Evolutionary conservation across 2,329 filamentous ascomycete genomes (phyloP), one percentile per base, ranked within the genome.

Genomic region (Orbilia oligospora): DNA sequence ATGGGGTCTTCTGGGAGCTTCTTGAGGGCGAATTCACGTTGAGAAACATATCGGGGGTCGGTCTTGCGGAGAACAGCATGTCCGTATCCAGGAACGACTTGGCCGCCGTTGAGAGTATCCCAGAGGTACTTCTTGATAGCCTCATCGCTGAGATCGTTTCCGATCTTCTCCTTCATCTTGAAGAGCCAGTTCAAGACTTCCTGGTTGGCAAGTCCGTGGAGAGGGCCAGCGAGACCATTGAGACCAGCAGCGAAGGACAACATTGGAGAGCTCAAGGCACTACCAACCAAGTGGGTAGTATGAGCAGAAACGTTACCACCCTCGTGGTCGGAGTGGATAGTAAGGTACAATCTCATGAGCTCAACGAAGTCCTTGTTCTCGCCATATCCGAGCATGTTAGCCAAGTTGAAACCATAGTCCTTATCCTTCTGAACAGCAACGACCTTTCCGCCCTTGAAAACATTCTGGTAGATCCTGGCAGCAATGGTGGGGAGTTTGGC

Each of bases 381-480:
- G 83, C 92, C 92, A 86, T 96, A 99, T 84, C 96, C 96, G 83
- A 99, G 93, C 91, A 97, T 94, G 91, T 98, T 98, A 87, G 96
- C 94, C 86, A 99, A 93, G 92, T 99, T 99, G 93, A 92, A 99
- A 83, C 91, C 90, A 89, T 97, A 99, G 86, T 99, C 96, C 92
- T 98, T 96, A 88, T 98, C 95, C 90, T 97, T 97, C 89, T 98
- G 91, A 86, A 97, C 90, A 71, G 94, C 86, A 79, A 93, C 93
- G 82, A 99, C 95, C 91, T 98, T 98, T 88, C 96, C 96, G 85
- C 97, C 96, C 91, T 98, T 97, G 93, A 97, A 99, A 86, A 98
- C 92, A 87, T 99, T 99, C 89, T 97, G 96, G 91, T 99, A 99
- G 90, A 99, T 99, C 88, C 94, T 93, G 81, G 96, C 89, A 81